Conservation (phyloP, 495 filamentous ascomycete species). For the Cairneyella variabilis region DNA sequence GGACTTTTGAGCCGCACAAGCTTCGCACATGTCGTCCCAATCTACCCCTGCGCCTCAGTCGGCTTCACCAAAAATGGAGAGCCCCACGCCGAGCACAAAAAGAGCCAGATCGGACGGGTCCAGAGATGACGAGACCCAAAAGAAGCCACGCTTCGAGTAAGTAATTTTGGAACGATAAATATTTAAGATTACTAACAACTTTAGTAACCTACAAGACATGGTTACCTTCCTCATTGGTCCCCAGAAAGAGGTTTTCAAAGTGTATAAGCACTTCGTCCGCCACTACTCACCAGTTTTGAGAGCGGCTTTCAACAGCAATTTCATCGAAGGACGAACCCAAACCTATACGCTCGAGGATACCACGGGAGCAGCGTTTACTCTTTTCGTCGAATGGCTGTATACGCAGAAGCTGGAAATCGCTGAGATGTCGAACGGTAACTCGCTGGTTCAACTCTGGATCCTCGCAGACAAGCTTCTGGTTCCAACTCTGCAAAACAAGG, state of each 20-base stretch:
- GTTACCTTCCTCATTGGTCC: not conserved
- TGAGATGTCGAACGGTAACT: not conserved
- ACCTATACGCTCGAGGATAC: not conserved
- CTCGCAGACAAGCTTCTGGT: constrained; percentile 7
- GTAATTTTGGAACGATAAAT: no score
- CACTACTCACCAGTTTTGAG: constrained; percentile 3
- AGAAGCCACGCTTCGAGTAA: no score
- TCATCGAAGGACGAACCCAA: constrained; percentile 7
- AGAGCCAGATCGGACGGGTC: no score
- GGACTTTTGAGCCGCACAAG: no score
- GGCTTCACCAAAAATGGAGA: no score
- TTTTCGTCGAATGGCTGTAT: constrained; percentile 7
- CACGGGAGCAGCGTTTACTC: not conserved
- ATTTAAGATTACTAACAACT: no score
- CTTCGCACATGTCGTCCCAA: no score
- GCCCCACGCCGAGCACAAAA: no score
- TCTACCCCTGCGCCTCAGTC: no score
- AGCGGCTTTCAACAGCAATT: constrained; percentile 6
- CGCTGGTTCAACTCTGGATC: constrained; percentile 3
- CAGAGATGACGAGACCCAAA: no score
- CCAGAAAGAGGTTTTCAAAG: not conserved
- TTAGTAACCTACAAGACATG: no score
- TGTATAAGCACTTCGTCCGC: constrained; percentile 8
- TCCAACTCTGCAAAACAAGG: constrained; percentile 3
- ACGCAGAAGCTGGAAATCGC: constrained; percentile 3